Conservation (phyloP, 2,329 filamentous ascomycete genomes). For the Claviceps capensis region DNA sequence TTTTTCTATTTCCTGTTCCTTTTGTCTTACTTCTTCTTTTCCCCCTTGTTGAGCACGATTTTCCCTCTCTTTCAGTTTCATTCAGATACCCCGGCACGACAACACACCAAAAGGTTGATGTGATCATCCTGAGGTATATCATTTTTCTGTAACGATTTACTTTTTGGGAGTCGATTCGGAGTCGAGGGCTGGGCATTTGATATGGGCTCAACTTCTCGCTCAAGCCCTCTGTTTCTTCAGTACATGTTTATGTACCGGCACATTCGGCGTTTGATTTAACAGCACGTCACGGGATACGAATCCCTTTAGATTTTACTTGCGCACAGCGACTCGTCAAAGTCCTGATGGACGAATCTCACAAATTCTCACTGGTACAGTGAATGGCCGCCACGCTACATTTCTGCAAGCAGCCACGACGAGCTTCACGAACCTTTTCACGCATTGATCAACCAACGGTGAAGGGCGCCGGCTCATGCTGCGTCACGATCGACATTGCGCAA, state of each 20-base stretch:
- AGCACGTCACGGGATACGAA: neutral
- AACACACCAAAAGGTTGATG: constrained; percentile 16
- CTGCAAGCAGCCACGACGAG: neutral
- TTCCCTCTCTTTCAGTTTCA: constrained; percentile 16
- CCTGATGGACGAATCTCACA: neutral
- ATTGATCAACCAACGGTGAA: neutral
- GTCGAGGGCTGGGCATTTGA: neutral
- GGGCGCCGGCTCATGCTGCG: neutral
- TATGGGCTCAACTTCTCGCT: neutral
- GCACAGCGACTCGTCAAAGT: neutral
- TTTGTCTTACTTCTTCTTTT: constrained; percentile 12
- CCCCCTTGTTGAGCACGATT: constrained; percentile 17
- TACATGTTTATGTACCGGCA: constrained; percentile 22
- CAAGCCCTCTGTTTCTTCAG: neutral
- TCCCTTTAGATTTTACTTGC: neutral
- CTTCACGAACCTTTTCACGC: neutral
- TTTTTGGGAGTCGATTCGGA: neutral
- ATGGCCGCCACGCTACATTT: neutral
- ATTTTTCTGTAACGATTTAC: constrained; percentile 5
- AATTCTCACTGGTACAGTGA: neutral
- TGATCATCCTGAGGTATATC: constrained; percentile 13
- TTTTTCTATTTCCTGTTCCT: constrained; percentile 9
- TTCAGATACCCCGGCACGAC: constrained; percentile 28
- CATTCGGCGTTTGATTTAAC: constrained; percentile 15
- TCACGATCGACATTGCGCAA: neutral